A percentile compares a stretch with the other conserved stretches of the same genome.
phyloP scores from a whole-genome alignment of 192 early-diverging fungal genomes.

The Linnemannia exigua region DNA sequence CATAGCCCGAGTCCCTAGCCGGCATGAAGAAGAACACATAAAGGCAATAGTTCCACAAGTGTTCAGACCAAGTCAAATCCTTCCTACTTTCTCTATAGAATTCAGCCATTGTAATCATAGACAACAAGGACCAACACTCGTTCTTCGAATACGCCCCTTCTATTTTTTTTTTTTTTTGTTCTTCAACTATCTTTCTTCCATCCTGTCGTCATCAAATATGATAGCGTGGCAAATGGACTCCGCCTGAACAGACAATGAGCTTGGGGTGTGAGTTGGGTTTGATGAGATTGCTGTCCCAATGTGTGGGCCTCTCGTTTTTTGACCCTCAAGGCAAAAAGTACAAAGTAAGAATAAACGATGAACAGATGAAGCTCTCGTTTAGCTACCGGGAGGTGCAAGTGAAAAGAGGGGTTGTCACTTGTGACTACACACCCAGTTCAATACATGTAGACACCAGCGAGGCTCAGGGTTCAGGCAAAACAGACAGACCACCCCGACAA shows the following conservation, averaged over 20 bases:
- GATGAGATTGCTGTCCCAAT: too few species aligned
- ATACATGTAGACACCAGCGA: neutral
- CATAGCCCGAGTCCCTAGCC: too few species aligned
- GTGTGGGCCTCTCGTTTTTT: neutral
- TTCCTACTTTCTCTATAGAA: neutral
- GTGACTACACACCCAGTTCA: neutral
- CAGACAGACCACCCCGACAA: neutral
- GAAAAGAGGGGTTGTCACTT: neutral
- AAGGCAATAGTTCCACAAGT: too few species aligned
- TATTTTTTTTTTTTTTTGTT: neutral
- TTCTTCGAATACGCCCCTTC: too few species aligned
- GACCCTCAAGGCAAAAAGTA: neutral
- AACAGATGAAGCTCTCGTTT: neutral
- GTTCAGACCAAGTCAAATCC: too few species aligned
- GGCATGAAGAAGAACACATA: too few species aligned
- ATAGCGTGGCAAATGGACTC: slow-evolving; percentile 7
- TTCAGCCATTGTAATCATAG: neutral
- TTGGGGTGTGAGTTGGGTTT: neutral
- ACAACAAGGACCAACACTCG: neutral
- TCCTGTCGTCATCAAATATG: neutral
- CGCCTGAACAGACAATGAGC: neutral
- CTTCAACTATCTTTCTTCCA: neutral
- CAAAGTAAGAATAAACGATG: too few species aligned
- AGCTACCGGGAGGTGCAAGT: neutral
- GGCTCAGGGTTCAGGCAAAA: slow-evolving; percentile 1